These are phyloP conservation scores for Leccinum disarticulatum DNA, from an alignment of 768 basidiomycete species.

Conservation along the genomic window DNA sequence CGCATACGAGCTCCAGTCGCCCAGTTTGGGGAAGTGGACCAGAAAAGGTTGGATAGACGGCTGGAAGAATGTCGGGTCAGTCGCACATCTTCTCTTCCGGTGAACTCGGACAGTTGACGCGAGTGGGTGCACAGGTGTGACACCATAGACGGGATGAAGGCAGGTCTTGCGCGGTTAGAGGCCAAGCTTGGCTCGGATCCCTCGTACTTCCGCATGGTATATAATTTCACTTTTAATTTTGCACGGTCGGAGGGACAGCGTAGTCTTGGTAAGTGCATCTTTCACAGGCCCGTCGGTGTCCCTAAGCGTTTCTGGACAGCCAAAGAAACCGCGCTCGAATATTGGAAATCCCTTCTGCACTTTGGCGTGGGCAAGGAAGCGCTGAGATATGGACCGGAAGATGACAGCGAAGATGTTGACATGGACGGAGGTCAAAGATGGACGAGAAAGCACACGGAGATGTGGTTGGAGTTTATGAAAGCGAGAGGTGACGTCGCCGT, in stretches of 20 bases:
- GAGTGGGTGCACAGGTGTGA: conserved; percentile 52
- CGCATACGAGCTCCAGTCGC: conserved; percentile 80
- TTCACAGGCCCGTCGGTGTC: not conserved
- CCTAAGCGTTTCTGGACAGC: conserved; percentile 35
- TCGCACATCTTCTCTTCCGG: conserved; percentile 6
- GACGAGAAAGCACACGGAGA: conserved; percentile 57
- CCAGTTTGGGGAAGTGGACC: conserved; percentile 69
- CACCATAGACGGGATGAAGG: conserved; percentile 59
- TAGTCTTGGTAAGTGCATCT: conserved; percentile 59
- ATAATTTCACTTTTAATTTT: conserved; percentile 80
- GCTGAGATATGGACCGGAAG: conserved; percentile 43
- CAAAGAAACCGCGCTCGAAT: conserved; percentile 69
- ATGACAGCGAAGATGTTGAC: conserved; percentile 50
- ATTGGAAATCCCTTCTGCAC: conserved; percentile 77
- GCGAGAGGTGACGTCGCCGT: conserved; percentile 70
- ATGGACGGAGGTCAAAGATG: conserved; percentile 51
- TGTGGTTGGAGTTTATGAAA: conserved; percentile 79
- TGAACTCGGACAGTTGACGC: conserved; percentile 5
- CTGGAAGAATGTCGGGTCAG: conserved; percentile 73
- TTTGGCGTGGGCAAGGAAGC: conserved; percentile 70
- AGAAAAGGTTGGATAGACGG: conserved; percentile 75
- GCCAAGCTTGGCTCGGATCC: conserved; percentile 62
- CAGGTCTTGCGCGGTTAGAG: conserved; percentile 52
- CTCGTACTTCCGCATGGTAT: conserved; percentile 74
- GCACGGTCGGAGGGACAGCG: conserved; percentile 74